These are phyloP conservation scores for Anthracocystis setariae DNA, from an alignment of 1,284 basidiomycete genomes.

Conservation along the genomic window DNA sequence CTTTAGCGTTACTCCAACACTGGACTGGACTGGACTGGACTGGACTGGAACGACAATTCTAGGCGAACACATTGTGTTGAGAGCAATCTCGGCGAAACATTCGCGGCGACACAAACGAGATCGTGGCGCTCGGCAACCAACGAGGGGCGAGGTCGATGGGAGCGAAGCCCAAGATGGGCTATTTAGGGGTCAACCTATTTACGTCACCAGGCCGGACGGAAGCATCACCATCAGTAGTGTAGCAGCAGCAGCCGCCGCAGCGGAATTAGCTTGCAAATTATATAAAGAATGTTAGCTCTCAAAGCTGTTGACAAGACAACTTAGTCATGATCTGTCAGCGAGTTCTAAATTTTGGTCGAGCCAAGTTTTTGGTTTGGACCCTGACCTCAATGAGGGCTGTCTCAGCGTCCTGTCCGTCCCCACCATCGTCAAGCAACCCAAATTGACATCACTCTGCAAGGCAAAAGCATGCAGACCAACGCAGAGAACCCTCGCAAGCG, in stretches of 20 bases:
- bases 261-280: no score
- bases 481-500: constrained; percentile 47
- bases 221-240: no score
- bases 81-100: not conserved
- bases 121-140: not conserved
- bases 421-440: not conserved
- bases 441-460: constrained; percentile 2
- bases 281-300: no score
- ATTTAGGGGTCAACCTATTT: no score
- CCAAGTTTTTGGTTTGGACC: constrained; percentile 31
- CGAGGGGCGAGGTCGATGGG: not conserved
- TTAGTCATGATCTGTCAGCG: constrained; percentile 27
- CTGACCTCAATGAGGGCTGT: not conserved
- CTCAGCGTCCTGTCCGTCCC: not conserved
- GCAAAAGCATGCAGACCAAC: constrained; percentile 27
- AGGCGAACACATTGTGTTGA: not conserved
- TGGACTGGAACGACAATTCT: not conserved
- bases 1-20: no score
- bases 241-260: no score
- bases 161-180: not conserved
- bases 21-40: no score
- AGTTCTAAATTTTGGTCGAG: not conserved
- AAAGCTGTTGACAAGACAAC: no score
- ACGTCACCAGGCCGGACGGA: no score
- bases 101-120: not conserved